Conservation (phyloP, 1,284 basidiomycete genomes). For the Cryptococcus hybrid region DNA sequence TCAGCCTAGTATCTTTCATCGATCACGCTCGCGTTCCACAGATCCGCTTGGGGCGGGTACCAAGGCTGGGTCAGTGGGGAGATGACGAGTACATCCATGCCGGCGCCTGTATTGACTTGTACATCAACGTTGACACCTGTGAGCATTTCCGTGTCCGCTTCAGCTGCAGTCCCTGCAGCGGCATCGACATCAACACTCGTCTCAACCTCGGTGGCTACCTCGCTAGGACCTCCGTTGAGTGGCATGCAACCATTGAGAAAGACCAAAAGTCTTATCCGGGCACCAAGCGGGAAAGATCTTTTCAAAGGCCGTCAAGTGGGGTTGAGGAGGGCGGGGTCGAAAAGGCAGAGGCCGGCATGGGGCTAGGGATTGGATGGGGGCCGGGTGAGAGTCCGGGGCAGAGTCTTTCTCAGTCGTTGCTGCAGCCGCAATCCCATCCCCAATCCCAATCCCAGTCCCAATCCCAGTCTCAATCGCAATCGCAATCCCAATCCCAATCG, state of each 20-base stretch:
- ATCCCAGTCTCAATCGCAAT: too few relatives aligned
- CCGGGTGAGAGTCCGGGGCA: conserved; percentile 18
- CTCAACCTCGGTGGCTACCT: too few relatives aligned
- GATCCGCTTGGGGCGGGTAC: neutral
- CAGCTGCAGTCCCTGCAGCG: neutral
- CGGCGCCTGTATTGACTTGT: too few relatives aligned
- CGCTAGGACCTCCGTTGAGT: too few relatives aligned
- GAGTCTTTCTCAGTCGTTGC: neutral
- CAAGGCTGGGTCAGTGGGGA: too few relatives aligned
- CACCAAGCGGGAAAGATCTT: conserved; percentile 39
- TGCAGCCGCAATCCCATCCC: too few relatives aligned
- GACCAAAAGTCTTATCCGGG: conserved; percentile 20
- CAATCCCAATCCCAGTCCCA: too few relatives aligned
- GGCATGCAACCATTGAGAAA: too few relatives aligned
- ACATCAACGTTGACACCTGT: neutral
- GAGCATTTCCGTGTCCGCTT: neutral
- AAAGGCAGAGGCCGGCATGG: neutral
- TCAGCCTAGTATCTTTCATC: too few relatives aligned
- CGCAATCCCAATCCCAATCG: too few relatives aligned
- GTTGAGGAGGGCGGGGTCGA: conserved; percentile 21
- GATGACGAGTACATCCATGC: too few relatives aligned
- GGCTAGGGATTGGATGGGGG: conserved; percentile 1
- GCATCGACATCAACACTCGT: neutral
- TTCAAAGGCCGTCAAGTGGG: conserved; percentile 37
- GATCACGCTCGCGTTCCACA: neutral